phyloP scores from a whole-genome alignment of 2,329 filamentous ascomycete genomes.

The Cercospora citrullina region DNA sequence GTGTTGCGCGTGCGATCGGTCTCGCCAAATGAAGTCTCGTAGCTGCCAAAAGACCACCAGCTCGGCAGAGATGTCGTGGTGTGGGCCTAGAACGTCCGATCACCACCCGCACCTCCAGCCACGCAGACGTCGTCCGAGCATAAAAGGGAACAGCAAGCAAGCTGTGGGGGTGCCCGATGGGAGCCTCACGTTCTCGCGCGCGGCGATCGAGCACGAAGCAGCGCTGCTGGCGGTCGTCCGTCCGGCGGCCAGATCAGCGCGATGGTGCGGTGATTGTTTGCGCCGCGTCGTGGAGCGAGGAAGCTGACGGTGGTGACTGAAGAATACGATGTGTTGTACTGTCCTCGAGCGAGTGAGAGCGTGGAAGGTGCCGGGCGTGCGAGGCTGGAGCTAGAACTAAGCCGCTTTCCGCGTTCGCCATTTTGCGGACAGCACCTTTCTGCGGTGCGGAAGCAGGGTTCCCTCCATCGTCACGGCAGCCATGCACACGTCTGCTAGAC shows the following conservation, averaged over 20 bases:
- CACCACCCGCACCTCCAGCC: background rate
- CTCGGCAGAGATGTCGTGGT: background rate
- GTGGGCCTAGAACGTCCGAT: constrained; percentile 4
- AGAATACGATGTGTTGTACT: background rate
- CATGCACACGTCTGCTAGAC: background rate
- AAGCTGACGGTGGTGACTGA: background rate
- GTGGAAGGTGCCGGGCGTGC: background rate
- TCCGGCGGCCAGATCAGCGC: background rate
- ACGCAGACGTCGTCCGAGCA: background rate
- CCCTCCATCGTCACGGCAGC: background rate
- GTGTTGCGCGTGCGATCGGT: background rate
- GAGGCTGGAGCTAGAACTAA: background rate
- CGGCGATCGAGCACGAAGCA: constrained; percentile 1
- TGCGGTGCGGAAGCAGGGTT: background rate
- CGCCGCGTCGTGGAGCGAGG: background rate
- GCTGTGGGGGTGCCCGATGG: background rate
- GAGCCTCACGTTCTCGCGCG: background rate
- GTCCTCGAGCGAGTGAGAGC: background rate
- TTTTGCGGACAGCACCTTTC: background rate
- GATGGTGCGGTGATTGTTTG: background rate
- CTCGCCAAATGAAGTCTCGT: background rate
- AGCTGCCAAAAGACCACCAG: background rate
- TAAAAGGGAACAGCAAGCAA: background rate
- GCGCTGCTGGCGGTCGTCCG: background rate
- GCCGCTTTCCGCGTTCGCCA: background rate